Base-by-base conservation (phyloP, 2,329 filamentous ascomycete genomes). In the Colletotrichum chlorophyti region DNA sequence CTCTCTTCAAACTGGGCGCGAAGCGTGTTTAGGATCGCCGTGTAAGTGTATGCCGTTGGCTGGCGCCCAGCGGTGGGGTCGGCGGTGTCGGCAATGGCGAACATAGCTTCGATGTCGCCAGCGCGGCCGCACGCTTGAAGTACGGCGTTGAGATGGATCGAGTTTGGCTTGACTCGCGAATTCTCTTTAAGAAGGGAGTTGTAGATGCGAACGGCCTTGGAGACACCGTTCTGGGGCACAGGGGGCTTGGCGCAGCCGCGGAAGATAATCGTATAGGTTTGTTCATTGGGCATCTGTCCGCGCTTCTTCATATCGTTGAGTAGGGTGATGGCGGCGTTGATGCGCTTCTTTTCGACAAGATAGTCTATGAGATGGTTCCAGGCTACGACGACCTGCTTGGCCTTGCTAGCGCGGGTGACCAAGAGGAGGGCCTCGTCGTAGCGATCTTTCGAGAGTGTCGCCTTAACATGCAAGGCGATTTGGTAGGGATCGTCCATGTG, bases 231-330 rank as follows among this genome's bases (percentile, higher is more conserved):
- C 38, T 82, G 77, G 1, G 80, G 74, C 58, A 89, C 82, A 1
- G 82, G 70, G 14, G 88, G 85, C 37, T 80, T 74, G 35, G 88
- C 83, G 52, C 93, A 85, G 26, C 93, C 94, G 47, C 85, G 81
- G 64, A 99, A 87, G 58, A 98, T 83, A 57, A 91, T 87, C 15
- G 91, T 95, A 70, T 91, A 97, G 0, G 95, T 97, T 66, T 89
- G 84, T 4, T 86, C 83, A 70, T 93, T 94, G 1, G 95, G 94
- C 23, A 83, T 79, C 66, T 96, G 90, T 5, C 82, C 88, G 61
- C 93, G 84, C 76, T 98, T 98, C 77, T 98, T 99, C 94, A 99
- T 98, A 90, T 91, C 94, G 72, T 97, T 97, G 76, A 87, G 97
- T n/a, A 92, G 79, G 74, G 90, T 93, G 55, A 96, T 75, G 15